phyloP scores from a whole-genome alignment of 495 filamentous ascomycete species.

The Ascodesmis nigricans region DNA sequence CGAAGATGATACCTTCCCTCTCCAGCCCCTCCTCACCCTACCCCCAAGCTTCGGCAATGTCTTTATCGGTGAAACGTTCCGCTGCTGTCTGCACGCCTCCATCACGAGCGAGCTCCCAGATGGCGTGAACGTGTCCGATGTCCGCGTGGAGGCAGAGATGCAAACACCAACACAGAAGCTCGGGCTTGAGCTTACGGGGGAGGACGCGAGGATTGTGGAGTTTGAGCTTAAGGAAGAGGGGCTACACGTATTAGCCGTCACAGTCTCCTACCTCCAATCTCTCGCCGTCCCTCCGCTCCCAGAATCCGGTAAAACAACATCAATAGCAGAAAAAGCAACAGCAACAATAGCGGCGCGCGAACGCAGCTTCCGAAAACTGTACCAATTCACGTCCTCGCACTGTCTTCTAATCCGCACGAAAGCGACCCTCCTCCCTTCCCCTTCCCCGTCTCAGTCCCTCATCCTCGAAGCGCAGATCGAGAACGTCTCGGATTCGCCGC shows the following conservation, averaged over 20 bases:
- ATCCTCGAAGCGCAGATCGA: slow-evolving; percentile 85
- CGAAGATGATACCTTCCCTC: slow-evolving; percentile 24
- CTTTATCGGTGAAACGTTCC: slow-evolving; percentile 89
- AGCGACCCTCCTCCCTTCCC: slow-evolving; percentile 33
- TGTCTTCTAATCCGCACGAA: slow-evolving; percentile 83
- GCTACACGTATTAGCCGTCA: slow-evolving; percentile 81
- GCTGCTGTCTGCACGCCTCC: slow-evolving; percentile 82
- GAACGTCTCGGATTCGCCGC: slow-evolving; percentile 55
- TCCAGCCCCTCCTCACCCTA: slow-evolving; percentile 38
- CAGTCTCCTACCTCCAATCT: slow-evolving; percentile 65
- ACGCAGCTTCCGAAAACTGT: slow-evolving; percentile 81
- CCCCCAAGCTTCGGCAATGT: slow-evolving; percentile 82
- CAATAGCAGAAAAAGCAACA: slow-evolving; percentile 12
- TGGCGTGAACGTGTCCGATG: slow-evolving; percentile 31
- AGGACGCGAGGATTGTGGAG: slow-evolving; percentile 50
- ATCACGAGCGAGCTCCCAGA: slow-evolving; percentile 41
- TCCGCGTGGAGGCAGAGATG: slow-evolving; percentile 78
- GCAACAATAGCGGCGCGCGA: slow-evolving; percentile 35
- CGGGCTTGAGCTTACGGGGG: slow-evolving; percentile 32
- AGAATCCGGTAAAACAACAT: neutral
- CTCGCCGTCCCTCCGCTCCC: slow-evolving; percentile 8
- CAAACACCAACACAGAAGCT: slow-evolving; percentile 55
- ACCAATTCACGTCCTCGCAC: slow-evolving; percentile 84
- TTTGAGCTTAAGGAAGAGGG: slow-evolving; percentile 89
- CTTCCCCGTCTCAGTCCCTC: slow-evolving; percentile 15